phyloP scores from a whole-genome alignment of 768 basidiomycete genomes.

The Mycena vitilis region DNA sequence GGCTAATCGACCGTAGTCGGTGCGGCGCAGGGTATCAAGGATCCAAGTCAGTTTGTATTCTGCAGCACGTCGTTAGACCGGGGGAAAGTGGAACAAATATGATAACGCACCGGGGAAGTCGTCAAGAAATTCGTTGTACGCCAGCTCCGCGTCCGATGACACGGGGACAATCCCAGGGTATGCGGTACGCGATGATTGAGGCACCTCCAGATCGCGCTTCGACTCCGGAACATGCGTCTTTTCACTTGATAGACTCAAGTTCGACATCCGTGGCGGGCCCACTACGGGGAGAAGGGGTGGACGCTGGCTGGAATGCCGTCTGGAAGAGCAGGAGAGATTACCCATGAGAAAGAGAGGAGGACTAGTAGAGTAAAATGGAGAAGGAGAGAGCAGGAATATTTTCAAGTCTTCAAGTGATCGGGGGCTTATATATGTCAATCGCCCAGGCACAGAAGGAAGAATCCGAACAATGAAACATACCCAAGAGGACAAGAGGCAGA shows the following conservation, averaged over 20 bases:
- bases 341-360: background rate
- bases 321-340: background rate
- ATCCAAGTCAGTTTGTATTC: slow-evolving; percentile 78
- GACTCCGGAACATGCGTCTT: slow-evolving; percentile 1
- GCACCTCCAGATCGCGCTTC: background rate
- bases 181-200: background rate
- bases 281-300: background rate
- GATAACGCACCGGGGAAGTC: slow-evolving; percentile 9
- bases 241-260: background rate
- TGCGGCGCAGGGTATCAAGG: slow-evolving; percentile 71
- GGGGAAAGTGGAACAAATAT: background rate
- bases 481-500: no score
- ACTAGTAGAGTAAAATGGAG: no score
- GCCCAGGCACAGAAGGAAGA: no score
- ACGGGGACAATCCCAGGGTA: background rate
- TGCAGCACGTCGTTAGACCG: slow-evolving; percentile 29
- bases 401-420: no score
- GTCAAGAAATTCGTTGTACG: slow-evolving; percentile 6
- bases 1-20: slow-evolving; percentile 69
- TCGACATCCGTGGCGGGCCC: background rate
- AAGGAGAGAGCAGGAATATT: background rate
- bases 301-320: no score
- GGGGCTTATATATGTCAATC: no score
- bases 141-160: background rate
- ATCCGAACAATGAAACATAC: no score